Evolutionary conservation across 2,329 filamentous ascomycete genomes (phyloP).

Genomic region (Sporothrix curviconia): DNA sequence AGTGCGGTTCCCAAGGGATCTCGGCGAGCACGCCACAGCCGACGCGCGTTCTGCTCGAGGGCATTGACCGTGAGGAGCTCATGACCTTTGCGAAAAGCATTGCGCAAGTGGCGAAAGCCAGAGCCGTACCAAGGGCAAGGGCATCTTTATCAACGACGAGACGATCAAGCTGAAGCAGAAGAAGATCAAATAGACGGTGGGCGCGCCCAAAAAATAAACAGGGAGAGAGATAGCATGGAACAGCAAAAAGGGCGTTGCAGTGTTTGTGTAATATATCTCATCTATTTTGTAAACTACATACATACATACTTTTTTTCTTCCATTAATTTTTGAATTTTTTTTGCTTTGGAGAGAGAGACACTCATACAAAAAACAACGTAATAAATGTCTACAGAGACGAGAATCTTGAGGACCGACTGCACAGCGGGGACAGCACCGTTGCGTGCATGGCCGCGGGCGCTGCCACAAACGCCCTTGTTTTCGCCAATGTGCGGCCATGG

Average conservation of each 20-base stretch:
- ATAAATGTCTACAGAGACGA: too few species aligned
- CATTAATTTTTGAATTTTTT: background rate
- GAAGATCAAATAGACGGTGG: conserved; percentile 72
- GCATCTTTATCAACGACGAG: conserved; percentile 95
- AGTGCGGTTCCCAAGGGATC: conserved; percentile 75
- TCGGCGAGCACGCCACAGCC: conserved; percentile 84
- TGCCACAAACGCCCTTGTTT: conserved; percentile 91
- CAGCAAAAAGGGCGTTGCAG: background rate
- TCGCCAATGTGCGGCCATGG: conserved; percentile 73
- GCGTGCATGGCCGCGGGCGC: conserved; percentile 70
- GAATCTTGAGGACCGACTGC: conserved; percentile 61
- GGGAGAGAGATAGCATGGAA: background rate
- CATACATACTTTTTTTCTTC: conserved; percentile 17
- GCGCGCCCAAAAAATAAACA: too few species aligned
- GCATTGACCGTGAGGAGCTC: conserved; percentile 75
- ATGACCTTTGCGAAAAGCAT: conserved; percentile 90
- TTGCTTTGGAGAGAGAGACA: too few species aligned
- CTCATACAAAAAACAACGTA: too few species aligned
- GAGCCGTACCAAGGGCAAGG: conserved; percentile 99
- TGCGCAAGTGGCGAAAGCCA: conserved; percentile 76
- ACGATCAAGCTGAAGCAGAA: conserved; percentile 98
- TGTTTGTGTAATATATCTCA: too few species aligned
- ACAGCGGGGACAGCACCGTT: conserved; percentile 74
- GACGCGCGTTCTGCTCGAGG: conserved; percentile 85
- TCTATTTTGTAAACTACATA: conserved; percentile 4